phyloP scores from a whole-genome alignment of 371 early-diverging fungal genomes.

The Lichtheimia ornata region DNA sequence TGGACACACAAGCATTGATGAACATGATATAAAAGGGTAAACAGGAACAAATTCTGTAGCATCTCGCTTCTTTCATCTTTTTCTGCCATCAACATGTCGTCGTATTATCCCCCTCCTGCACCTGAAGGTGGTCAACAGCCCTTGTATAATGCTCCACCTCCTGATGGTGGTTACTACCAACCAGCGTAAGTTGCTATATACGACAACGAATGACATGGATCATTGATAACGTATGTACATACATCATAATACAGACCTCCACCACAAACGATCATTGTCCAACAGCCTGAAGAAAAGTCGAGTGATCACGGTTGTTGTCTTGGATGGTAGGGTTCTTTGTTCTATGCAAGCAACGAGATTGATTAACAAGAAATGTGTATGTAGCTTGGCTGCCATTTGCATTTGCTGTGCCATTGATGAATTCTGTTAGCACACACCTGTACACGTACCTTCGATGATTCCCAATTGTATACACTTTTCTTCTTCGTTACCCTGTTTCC shows the following conservation, averaged over 20 bases:
- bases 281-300: constrained; percentile 8
- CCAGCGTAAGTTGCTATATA: neutral
- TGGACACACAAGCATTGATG: too few species aligned
- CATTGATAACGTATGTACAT: too few species aligned
- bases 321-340: constrained; percentile 3
- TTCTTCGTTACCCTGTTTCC: too few species aligned
- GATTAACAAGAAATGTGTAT: neutral
- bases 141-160: constrained; percentile 10
- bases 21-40: neutral
- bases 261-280: constrained; percentile 12
- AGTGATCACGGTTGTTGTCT: constrained; percentile 7
- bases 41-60: neutral
- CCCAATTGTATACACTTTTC: too few species aligned
- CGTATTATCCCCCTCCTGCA: constrained; percentile 11
- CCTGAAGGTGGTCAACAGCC: constrained; percentile 4
- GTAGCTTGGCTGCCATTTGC: constrained; percentile 13
- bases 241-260: neutral
- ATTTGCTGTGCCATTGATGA: constrained; percentile 13
- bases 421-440: constrained; percentile 1
- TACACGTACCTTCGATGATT: too few species aligned
- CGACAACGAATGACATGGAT: too few species aligned
- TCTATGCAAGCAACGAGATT: neutral
- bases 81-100: constrained; percentile 8
- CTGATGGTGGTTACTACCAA: constrained; percentile 11
- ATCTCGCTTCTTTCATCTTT: neutral